Evolutionary conservation across 192 early-diverging fungal species (phyloP), one percentile per base, ranked within the genome.

Genomic region (Coemansia sp.): DNA sequence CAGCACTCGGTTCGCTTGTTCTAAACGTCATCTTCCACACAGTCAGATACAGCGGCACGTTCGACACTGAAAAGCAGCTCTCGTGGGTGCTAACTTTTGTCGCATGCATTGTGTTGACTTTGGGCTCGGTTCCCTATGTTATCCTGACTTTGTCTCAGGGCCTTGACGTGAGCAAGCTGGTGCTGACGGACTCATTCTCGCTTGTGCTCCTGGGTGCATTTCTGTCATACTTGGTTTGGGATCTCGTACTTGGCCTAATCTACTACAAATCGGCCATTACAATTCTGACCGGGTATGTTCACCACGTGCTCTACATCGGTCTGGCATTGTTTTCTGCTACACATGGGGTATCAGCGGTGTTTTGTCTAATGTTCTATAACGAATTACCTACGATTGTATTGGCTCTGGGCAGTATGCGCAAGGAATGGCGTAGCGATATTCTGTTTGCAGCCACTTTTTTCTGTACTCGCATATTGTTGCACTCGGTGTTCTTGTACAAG

Each of bases 331-430:
- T 77, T 67, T 63, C 85, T 17, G 69, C 78, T 32, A 30, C n/a
- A 0, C 58, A 69, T 3, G 64, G 63, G 13, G 69, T 80, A 26
- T 67, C 78, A 0, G 67, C 77, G 1, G 68, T 82, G 11, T 74
- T 89, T 35, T 72, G 88, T 17, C 61, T 84, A 19, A 69, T 87
- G 66, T 86, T 87, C 46, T 68, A 84, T 40, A 75, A 89, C 33
- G 89, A 91, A 68, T 43, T 83, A 3, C 89, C 89, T 9, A 89
- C 89, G 2, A 77, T 85, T 33, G 10, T 89, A 6, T 55, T 91
- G 63, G 86, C 88, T 4, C 30, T 87, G 6, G 89, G 87, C 4
- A 80, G 76, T 4, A 57, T 91, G 28, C 42, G 82, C 62, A 74
- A 72, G 32, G 43, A 72, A 5, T 77, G 78, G 66, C 74, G 89